Evolutionary conservation across 106 monocot genomes (phyloP), one percentile per base, ranked within the genome.

Genomic region (Apostasia shenzhenica): DNA sequence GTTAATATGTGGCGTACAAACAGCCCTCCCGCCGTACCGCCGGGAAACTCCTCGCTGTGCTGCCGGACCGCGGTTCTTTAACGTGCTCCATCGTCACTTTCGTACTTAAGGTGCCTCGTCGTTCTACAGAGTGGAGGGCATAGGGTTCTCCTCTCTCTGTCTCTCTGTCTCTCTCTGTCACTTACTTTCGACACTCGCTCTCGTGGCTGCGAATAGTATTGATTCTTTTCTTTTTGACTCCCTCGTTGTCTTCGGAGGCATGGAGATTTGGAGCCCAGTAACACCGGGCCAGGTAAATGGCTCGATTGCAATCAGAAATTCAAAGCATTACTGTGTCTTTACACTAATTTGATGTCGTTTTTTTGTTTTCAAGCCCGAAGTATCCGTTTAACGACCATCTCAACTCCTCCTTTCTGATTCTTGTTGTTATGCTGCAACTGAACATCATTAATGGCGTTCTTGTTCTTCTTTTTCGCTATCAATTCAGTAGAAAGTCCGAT

Each of bases 201-300:
- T 50, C 8, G 8, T 4, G 50, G 50, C n/a, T n/a, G n/a, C n/a
- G n/a, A n/a, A n/a, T n/a, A n/a, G n/a, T n/a, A n/a, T n/a, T n/a
- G n/a, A n/a, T n/a, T n/a, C n/a, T n/a, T 26, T 26, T 26, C 26
- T 26, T 26, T 26, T 26, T 26, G 26, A 26, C 26, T 26, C 26
- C 26, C 26, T 26, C 26, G 26, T 26, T 5, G 8, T 50, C 50
- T 50, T 50, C 8, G 50, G 8, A 49, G 65, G 48, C 26, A 65
- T 65, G 65, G 26, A 48, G 48, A 49, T 14, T 65, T 49, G 26
- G 14, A 48, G 13, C 1, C 48, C 46, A 48, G 46, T 65, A 65
- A 48, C 65, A 2, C 44, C 65, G 48, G 65, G 65, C 37, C 65
- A 65, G 65, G 65, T 65, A 65, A 48, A 37, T 7, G 6, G 10